These are phyloP conservation scores for Cudoniella acicularis DNA, from an alignment of 495 filamentous ascomycete species.

Conservation along the genomic window DNA sequence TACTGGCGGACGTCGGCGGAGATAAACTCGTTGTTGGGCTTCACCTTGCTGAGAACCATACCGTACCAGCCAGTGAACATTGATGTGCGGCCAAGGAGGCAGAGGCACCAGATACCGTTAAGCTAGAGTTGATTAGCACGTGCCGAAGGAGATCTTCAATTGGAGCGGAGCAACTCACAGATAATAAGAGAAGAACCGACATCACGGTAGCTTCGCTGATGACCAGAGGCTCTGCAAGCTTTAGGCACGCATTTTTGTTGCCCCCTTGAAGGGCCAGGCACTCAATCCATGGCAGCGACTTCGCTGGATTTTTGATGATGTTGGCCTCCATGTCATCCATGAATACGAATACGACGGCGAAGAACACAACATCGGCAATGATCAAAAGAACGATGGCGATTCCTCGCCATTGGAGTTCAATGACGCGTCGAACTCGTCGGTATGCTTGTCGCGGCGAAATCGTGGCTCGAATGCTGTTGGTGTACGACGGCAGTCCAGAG, in stretches of 20 bases:
- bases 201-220: constrained; percentile 74
- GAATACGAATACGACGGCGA: constrained; percentile 84
- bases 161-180: constrained; percentile 60
- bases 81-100: constrained; percentile 74
- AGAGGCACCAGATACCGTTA: constrained; percentile 78
- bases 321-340: constrained; percentile 65
- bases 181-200: constrained; percentile 76
- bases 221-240: constrained; percentile 51
- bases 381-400: constrained; percentile 84
- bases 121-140: constrained; percentile 44
- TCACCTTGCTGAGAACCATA: constrained; percentile 46
- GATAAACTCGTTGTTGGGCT: constrained; percentile 68
- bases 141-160: background rate
- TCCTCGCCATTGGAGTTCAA: constrained; percentile 93
- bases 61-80: constrained; percentile 85
- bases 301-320: constrained; percentile 46
- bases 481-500: constrained; percentile 74
- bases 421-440: constrained; percentile 74
- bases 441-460: constrained; percentile 86
- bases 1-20: constrained; percentile 74
- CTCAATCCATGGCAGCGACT: constrained; percentile 59
- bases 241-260: constrained; percentile 62
- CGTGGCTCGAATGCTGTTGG: constrained; percentile 67
- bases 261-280: constrained; percentile 61
- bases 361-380: constrained; percentile 84